Conservation (phyloP, 345 rosid genomes). For the Tarenaya hassleriana region DNA sequence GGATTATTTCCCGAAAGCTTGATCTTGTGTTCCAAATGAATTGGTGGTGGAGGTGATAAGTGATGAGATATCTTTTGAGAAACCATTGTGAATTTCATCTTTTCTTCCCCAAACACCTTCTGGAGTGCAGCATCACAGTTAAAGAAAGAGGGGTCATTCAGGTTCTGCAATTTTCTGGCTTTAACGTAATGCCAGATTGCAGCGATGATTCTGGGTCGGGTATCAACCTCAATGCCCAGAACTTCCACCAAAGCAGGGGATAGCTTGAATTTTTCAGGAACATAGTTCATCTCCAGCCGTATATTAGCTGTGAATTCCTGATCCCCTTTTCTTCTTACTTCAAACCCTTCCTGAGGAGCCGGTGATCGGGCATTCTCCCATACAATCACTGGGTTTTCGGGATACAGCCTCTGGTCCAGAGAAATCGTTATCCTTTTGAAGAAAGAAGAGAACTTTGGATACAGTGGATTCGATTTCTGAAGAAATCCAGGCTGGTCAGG, state of each 20-base stretch:
- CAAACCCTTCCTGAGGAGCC: conserved; percentile 90
- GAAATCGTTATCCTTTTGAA: conserved; percentile 82
- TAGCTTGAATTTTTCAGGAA: conserved; percentile 92
- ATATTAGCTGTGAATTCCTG: conserved; percentile 74
- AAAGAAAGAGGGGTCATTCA: conserved; percentile 79
- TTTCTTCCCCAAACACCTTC: conserved; percentile 90
- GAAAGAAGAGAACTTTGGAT: conserved; percentile 85
- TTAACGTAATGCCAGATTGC: conserved; percentile 98
- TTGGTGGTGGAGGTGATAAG: conserved; percentile 77
- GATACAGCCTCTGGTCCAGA: conserved; percentile 88
- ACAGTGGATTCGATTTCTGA: conserved; percentile 61
- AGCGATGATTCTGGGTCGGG: conserved; percentile 93
- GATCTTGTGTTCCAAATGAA: conserved; percentile 84
- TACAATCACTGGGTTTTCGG: conserved; percentile 71
- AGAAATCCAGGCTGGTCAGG: conserved; percentile 83
- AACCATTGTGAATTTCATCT: conserved; percentile 74
- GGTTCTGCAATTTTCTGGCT: conserved; percentile 90
- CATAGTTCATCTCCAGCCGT: conserved; percentile 81
- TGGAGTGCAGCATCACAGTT: conserved; percentile 80
- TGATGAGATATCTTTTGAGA: conserved; percentile 85
- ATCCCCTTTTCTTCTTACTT: conserved; percentile 95
- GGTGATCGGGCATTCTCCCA: conserved; percentile 97
- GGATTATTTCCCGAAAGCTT: conserved; percentile 88
- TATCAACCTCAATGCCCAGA: conserved; percentile 93
- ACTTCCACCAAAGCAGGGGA: conserved; percentile 87